Conservation (phyloP, 2,329 filamentous ascomycete genomes). For the Cytospora piceae region DNA sequence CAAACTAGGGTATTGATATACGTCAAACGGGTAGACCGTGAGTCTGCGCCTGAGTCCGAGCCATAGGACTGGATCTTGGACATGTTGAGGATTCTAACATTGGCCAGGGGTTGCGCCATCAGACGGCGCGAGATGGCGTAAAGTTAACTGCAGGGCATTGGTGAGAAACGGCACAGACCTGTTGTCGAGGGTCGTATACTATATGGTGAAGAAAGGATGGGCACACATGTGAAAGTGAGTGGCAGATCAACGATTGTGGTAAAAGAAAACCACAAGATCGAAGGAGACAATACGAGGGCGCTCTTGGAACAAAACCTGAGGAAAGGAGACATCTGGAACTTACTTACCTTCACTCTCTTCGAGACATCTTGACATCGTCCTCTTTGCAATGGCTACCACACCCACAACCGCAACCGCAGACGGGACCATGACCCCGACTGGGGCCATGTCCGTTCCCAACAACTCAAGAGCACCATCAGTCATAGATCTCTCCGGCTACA, state of each 20-base stretch:
- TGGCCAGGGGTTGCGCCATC: neutral
- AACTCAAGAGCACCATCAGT: neutral
- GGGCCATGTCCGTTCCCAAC: neutral
- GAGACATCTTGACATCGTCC: neutral
- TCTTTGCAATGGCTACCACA: neutral
- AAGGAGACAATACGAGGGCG: too few species aligned
- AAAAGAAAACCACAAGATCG: too few species aligned
- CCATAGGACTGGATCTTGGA: too few species aligned
- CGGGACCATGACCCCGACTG: neutral
- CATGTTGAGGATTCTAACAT: neutral
- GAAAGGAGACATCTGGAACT: neutral
- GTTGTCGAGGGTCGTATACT: too few species aligned
- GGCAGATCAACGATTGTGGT: too few species aligned
- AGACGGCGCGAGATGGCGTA: neutral
- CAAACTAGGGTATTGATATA: neutral
- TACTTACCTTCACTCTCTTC: neutral
- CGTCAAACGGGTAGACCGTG: neutral
- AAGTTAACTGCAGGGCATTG: neutral
- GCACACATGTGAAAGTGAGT: neutral
- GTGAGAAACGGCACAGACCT: neutral
- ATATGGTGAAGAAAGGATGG: neutral
- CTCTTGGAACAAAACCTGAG: neutral
- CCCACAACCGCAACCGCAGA: neutral
- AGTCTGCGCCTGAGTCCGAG: neutral
- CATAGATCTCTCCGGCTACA: neutral